Percentiles rank a stretch among this genome's conserved stretches.
Conservation (phyloP, 352 stramenopile species). For the Pythium insidiosum region DNA sequence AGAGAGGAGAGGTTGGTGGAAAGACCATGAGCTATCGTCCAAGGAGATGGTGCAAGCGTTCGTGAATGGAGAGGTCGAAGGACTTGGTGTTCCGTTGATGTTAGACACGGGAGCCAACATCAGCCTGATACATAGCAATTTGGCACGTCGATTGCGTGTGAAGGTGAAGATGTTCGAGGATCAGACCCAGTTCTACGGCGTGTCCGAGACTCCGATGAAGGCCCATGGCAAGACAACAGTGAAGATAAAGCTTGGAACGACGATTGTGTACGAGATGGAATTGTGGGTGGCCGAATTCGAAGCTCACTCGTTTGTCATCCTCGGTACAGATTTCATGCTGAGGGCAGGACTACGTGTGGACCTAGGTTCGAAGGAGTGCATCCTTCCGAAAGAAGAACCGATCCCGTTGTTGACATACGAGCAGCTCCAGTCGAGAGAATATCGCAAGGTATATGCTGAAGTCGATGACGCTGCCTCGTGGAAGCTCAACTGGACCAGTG, state of each 20-base stretch:
- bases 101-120: conserved; percentile 13
- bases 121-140: conserved; percentile 6
- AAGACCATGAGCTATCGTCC: conserved; percentile 1
- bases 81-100: conserved; percentile 9
- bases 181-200: conserved; percentile 7
- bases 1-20: conserved; percentile 2
- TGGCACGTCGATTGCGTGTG: conserved; percentile 9
- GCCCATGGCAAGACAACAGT: conserved; percentile 2
- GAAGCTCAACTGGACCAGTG: not conserved
- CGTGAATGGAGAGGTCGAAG: conserved; percentile 6
- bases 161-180: conserved; percentile 8
- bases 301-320: conserved; percentile 10
- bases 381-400: not conserved
- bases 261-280: conserved; percentile 10
- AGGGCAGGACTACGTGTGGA: conserved; percentile 1
- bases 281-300: conserved; percentile 15
- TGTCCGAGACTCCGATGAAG: conserved; percentile 3
- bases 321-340: conserved; percentile 14
- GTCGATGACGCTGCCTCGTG: not conserved
- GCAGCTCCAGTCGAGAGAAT: not conserved
- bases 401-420: not conserved
- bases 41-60: conserved; percentile 4
- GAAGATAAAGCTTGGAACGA: conserved; percentile 6
- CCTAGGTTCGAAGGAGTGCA: conserved; percentile 1
- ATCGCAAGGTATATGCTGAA: not conserved